Evolutionary conservation across 2,329 filamentous ascomycete species (phyloP), one percentile per base, ranked within the genome.

Genomic region (Nothophaeocryptopus gaeumannii): DNA sequence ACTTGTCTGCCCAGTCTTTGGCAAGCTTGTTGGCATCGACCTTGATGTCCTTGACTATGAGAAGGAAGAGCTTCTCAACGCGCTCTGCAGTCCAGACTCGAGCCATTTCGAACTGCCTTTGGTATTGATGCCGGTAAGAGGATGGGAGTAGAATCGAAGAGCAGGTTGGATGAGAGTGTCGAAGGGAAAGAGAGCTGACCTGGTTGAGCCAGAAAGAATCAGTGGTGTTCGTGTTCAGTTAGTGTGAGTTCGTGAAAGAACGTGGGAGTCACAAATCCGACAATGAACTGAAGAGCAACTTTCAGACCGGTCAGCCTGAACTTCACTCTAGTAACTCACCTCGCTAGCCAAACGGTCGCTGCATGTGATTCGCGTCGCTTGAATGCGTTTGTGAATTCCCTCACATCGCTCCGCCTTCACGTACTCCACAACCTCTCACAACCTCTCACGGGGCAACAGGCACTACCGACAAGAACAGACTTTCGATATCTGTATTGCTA

Each of bases 31-130:
- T 49, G 40, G 34, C 46, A 34, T 60, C 45, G 47, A 58, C 32
- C n/a, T 58, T 56, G 26, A 55, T 15, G 2, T 47, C 37, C 5
- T 55, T 39, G 48, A 63, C 36, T 26, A 62, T 32, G 5, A 63
- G 53, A n/a, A 63, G 51, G 37, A 64, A 39, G 1, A 64, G 45
- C n/a, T 53, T 48, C 52, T 62, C 50, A 35, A 65, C 52, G 14
- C 54, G 51, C 7, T 55, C 56, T 7, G 57, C 16, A 12, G 51
- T 60, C 62, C 63, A 64, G 29, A 26, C 20, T 3, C 20, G 20
- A 7, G 4, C 20, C 20, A 26, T 26, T 3, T 3, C 7, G 20
- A 9, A 39, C 51, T 4, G 59, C 51, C 58, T 61, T 63, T 5
- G 39, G 2, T 20, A 15, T 12, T 43, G 13, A 10, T 35, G 31